Conservation (phyloP, 169 alveolate species). For the Sarcocystis neurona region DNA sequence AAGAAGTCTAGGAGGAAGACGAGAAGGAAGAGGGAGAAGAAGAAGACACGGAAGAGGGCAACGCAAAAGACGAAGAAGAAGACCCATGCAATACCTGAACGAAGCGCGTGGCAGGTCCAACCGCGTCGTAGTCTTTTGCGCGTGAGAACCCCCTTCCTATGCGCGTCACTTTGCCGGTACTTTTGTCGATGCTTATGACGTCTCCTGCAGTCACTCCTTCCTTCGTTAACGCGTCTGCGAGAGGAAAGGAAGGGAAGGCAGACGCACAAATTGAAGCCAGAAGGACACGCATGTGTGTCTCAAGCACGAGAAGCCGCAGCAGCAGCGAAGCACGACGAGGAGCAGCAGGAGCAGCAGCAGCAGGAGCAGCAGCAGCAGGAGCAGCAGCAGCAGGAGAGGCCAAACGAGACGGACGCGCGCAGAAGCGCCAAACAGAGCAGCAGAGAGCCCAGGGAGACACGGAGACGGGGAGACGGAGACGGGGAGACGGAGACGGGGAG, state of each 20-base stretch:
- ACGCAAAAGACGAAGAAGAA: neutral
- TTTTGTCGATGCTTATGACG: slow-evolving; percentile 96
- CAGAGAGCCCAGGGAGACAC: too few relatives aligned
- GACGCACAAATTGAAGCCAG: too few relatives aligned
- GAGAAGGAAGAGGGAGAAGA: neutral
- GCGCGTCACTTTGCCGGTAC: slow-evolving; percentile 95
- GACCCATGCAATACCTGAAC: slow-evolving; percentile 59
- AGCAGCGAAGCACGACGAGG: neutral
- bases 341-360: neutral
- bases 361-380: neutral
- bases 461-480: too few relatives aligned
- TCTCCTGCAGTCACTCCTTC: slow-evolving; percentile 86
- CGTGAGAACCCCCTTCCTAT: slow-evolving; percentile 97
- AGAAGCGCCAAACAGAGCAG: too few relatives aligned
- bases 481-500: too few relatives aligned
- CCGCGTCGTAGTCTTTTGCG: slow-evolving; percentile 97
- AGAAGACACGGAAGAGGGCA: neutral
- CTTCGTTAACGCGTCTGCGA: slow-evolving; percentile 75
- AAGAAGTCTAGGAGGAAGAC: neutral
- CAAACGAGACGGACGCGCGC: too few relatives aligned
- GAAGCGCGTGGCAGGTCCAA: slow-evolving; percentile 92
- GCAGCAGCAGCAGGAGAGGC: too few relatives aligned
- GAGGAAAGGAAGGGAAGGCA: neutral
- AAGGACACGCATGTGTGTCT: too few relatives aligned
- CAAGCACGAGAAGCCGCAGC: neutral